Percentiles rank a stretch among this genome's conserved stretches.
These are phyloP conservation scores for Fraxinus albicans DNA, from an alignment of 305 asterid genomes.

Conservation along the genomic window DNA sequence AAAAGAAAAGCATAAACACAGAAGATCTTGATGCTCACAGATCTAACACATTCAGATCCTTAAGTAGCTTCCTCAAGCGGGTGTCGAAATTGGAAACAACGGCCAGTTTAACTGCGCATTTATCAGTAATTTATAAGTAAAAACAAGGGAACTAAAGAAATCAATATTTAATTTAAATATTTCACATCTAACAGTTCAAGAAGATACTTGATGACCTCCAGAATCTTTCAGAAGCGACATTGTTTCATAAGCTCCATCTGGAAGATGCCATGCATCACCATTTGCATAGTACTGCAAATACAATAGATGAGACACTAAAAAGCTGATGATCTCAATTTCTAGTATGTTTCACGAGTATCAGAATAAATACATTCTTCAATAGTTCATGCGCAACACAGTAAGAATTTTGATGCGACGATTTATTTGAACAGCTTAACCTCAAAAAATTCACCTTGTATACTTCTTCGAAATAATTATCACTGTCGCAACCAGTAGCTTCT, in stretches of 20 bases:
- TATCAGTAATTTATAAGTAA: constrained; percentile 26
- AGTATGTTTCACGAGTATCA: background rate
- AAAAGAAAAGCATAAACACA: background rate
- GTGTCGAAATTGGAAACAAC: constrained; percentile 95
- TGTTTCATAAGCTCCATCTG: constrained; percentile 74
- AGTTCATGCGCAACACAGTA: background rate
- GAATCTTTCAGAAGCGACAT: constrained; percentile 57
- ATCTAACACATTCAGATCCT: constrained; percentile 70
- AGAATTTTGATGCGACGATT: background rate
- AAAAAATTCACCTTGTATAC: constrained; percentile 64
- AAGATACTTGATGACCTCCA: constrained; percentile 64
- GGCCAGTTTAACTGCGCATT: constrained; percentile 80
- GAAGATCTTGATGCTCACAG: constrained; percentile 55
- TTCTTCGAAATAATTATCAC: constrained; percentile 74
- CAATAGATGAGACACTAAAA: constrained; percentile 8
- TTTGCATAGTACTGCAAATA: constrained; percentile 68
- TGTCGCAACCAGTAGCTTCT: constrained; percentile 82
- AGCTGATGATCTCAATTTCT: background rate
- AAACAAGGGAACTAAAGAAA: background rate
- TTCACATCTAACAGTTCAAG: constrained; percentile 12
- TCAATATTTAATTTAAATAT: background rate
- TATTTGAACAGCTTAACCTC: constrained; percentile 6
- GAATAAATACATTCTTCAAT: background rate
- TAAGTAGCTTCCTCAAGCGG: constrained; percentile 83
- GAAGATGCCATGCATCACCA: constrained; percentile 96